Evolutionary conservation across 2,329 filamentous ascomycete genomes (phyloP).

Genomic region (Dothistroma septosporum): DNA sequence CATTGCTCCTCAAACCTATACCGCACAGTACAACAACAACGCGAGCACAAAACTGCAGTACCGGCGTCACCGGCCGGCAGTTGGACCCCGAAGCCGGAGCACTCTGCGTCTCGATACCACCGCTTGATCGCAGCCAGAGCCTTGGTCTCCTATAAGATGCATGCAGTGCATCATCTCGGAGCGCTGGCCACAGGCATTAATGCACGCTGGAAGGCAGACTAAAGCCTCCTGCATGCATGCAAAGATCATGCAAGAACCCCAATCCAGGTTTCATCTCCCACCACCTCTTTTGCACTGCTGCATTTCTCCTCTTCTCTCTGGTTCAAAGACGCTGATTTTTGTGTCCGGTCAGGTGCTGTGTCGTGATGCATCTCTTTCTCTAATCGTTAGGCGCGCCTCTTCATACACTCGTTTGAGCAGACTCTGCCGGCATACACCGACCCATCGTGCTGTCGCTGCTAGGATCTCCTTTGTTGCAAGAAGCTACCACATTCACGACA

Average conservation of each 20-base stretch:
- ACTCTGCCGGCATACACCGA: conserved; percentile 15
- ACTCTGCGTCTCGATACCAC: conserved; percentile 1
- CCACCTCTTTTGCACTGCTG: conserved; percentile 21
- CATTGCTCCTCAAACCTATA: not conserved
- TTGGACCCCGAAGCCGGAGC: not conserved
- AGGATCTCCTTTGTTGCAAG: conserved; percentile 27
- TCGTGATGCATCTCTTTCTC: conserved; percentile 27
- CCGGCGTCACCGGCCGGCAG: not conserved
- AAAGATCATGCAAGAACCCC: conserved; percentile 15
- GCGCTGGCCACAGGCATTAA: conserved; percentile 14
- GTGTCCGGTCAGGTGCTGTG: conserved; percentile 23
- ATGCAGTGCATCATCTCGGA: conserved; percentile 15
- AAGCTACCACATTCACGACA: conserved; percentile 24
- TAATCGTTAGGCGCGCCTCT: conserved; percentile 27
- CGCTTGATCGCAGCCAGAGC: conserved; percentile 1
- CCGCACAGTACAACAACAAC: not conserved
- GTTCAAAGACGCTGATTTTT: conserved; percentile 18
- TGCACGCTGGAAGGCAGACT: conserved; percentile 12
- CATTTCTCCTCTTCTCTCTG: conserved; percentile 16
- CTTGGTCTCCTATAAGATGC: conserved; percentile 7
- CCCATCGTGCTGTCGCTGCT: conserved; percentile 20
- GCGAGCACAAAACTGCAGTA: not conserved
- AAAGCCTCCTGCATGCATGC: conserved; percentile 19
- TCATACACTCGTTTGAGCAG: conserved; percentile 32
- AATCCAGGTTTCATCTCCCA: conserved; percentile 25